Conservation (phyloP, 2,329 filamentous ascomycete genomes). For the Pseudocercospora musae region DNA sequence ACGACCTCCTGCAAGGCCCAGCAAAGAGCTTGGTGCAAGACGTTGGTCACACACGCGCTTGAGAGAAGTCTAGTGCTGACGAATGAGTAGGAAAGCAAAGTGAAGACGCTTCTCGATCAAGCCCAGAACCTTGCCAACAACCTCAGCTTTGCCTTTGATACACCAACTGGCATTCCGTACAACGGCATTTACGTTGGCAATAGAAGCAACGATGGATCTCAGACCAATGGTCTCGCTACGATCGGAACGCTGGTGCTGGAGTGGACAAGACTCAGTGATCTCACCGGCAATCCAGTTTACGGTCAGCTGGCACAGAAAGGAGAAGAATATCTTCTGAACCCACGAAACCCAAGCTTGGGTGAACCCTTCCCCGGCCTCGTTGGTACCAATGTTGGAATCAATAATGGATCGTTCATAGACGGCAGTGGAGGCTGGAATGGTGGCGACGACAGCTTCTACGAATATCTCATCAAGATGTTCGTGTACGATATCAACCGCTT, state of each 20-base stretch:
- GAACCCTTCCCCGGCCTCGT: conserved; percentile 77
- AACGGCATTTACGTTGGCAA: conserved; percentile 63
- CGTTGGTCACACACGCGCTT: neutral
- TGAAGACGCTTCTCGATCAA: conserved; percentile 63
- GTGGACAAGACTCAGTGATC: conserved; percentile 76
- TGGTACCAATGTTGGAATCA: conserved; percentile 64
- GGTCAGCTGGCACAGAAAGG: conserved; percentile 63
- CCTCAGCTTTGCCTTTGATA: conserved; percentile 74
- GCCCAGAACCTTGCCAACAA: conserved; percentile 66
- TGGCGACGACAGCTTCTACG: conserved; percentile 77
- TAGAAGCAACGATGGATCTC: conserved; percentile 45
- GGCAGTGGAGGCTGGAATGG: conserved; percentile 68
- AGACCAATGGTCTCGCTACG: conserved; percentile 69
- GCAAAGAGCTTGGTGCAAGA: conserved; percentile 35
- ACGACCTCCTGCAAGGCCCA: conserved; percentile 70
- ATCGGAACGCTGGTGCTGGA: conserved; percentile 77
- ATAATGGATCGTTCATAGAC: conserved; percentile 65
- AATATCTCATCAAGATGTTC: conserved; percentile 90
- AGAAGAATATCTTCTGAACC: conserved; percentile 63
- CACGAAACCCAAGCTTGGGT: conserved; percentile 54
- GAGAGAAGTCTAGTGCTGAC: conserved; percentile 15
- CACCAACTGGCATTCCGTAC: conserved; percentile 68
- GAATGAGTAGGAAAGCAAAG: conserved; percentile 36
- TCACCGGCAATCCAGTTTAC: conserved; percentile 67
- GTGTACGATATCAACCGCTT: conserved; percentile 70